Conservation (phyloP, 805 yeast genomes). For the Kazachstania taianensis region DNA sequence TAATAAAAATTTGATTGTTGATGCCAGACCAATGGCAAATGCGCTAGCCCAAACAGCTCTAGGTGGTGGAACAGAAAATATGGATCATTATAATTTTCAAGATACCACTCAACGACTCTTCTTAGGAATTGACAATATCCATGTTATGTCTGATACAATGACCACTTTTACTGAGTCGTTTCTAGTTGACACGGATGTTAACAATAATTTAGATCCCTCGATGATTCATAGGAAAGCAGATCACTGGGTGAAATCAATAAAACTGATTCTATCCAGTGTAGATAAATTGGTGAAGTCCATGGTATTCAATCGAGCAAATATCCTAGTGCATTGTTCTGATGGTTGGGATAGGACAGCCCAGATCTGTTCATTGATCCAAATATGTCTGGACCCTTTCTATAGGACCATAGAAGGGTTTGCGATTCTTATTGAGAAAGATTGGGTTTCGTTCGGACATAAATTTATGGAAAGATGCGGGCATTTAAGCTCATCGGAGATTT, state of each 20-base stretch:
- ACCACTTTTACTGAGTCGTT: constrained; percentile 46
- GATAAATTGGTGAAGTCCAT: constrained; percentile 74
- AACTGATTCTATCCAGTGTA: constrained; percentile 61
- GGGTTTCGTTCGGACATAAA: constrained; percentile 91
- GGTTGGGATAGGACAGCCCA: constrained; percentile 99
- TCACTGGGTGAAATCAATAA: constrained; percentile 67
- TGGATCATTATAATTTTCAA: constrained; percentile 68
- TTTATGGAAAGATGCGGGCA: constrained; percentile 79
- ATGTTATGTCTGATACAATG: constrained; percentile 83
- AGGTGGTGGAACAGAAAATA: constrained; percentile 96
- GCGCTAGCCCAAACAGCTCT: constrained; percentile 94
- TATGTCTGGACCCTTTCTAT: constrained; percentile 83
- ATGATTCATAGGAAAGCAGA: constrained; percentile 1
- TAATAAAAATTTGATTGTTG: constrained; percentile 61
- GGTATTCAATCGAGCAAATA: constrained; percentile 70
- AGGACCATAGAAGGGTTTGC: constrained; percentile 84
- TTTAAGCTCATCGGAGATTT: constrained; percentile 44
- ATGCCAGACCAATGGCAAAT: constrained; percentile 85
- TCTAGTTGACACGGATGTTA: constrained; percentile 57
- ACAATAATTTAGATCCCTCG: neutral
- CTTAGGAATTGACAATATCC: constrained; percentile 89
- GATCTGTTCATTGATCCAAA: constrained; percentile 68
- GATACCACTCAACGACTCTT: constrained; percentile 53
- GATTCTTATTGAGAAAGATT: constrained; percentile 80
- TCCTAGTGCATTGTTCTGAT: constrained; percentile 89